Conservation (phyloP, 2,329 filamentous ascomycete genomes). For the Botrytis elliptica region DNA sequence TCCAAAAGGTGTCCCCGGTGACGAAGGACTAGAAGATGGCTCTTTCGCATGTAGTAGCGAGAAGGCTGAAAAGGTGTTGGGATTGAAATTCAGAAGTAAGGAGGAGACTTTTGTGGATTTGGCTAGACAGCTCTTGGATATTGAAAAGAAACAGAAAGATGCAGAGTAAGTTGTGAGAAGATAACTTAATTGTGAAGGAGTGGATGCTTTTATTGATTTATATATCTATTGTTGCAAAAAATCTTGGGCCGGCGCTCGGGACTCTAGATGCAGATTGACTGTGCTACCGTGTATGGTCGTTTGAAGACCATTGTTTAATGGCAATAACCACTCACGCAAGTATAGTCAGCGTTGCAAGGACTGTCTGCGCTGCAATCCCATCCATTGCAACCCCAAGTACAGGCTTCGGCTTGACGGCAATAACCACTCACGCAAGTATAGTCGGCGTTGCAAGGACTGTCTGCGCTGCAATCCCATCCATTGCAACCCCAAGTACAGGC, state of each 20-base stretch:
- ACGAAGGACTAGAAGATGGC: constrained; percentile 18
- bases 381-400: constrained; percentile 20
- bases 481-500: constrained; percentile 20
- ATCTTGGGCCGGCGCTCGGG: not conserved
- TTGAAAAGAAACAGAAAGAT: constrained; percentile 21
- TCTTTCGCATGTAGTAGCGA: constrained; percentile 26
- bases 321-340: constrained; percentile 14
- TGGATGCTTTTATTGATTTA: not conserved
- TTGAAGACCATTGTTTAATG: not conserved
- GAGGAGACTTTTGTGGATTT: constrained; percentile 35
- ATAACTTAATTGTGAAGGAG: not conserved
- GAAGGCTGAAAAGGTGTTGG: constrained; percentile 25
- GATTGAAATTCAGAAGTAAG: constrained; percentile 24
- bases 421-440: not conserved
- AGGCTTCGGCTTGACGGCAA: not conserved
- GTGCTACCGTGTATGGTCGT: too few relatives aligned
- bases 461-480: constrained; percentile 19
- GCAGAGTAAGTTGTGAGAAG: not conserved
- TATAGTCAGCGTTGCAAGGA: constrained; percentile 10
- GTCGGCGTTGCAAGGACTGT: constrained; percentile 5
- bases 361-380: constrained; percentile 17
- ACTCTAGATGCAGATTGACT: not conserved
- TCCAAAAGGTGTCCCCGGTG: constrained; percentile 43
- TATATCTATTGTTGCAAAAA: not conserved
- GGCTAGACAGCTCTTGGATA: constrained; percentile 31